A percentile compares a stretch with the other conserved stretches of the same genome.
Conservation (phyloP, 2,329 filamentous ascomycete genomes). For the Tolypocladium pustulatum region DNA sequence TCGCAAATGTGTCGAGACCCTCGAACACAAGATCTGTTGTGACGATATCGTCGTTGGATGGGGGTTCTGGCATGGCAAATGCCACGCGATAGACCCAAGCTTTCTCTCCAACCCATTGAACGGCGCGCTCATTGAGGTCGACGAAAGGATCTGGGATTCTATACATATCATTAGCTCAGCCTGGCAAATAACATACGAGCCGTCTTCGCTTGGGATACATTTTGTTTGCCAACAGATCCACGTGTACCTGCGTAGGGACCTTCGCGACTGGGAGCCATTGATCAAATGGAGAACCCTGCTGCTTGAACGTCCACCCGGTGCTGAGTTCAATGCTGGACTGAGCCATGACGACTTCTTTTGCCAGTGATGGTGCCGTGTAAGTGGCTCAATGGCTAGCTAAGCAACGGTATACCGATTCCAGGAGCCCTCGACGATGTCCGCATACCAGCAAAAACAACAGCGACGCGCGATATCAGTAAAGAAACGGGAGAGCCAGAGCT, state of each 20-base stretch:
- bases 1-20: slow-evolving; percentile 54
- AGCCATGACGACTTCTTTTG: not conserved
- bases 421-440: not conserved
- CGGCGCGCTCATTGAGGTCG: slow-evolving; percentile 49
- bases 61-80: slow-evolving; percentile 6
- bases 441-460: not conserved
- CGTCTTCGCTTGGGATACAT: not conserved
- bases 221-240: slow-evolving; percentile 20
- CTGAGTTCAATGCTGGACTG: slow-evolving; percentile 1
- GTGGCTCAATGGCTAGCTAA: not conserved
- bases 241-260: slow-evolving; percentile 26
- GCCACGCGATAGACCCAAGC: slow-evolving; percentile 45
- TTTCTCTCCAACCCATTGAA: slow-evolving; percentile 52
- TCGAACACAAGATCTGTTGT: slow-evolving; percentile 43
- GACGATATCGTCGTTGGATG: not conserved
- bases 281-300: slow-evolving; percentile 12
- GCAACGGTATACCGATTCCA: not conserved
- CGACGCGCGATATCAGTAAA: not conserved
- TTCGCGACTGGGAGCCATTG: slow-evolving; percentile 22
- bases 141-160: slow-evolving; percentile 46
- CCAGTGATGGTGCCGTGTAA: not conserved
- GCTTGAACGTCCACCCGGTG: slow-evolving; percentile 16
- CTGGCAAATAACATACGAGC: not conserved
- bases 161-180: not conserved
- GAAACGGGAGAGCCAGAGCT: not conserved